Conservation (phyloP, 2,329 filamentous ascomycete species). For the Aspergillus glaucus region DNA sequence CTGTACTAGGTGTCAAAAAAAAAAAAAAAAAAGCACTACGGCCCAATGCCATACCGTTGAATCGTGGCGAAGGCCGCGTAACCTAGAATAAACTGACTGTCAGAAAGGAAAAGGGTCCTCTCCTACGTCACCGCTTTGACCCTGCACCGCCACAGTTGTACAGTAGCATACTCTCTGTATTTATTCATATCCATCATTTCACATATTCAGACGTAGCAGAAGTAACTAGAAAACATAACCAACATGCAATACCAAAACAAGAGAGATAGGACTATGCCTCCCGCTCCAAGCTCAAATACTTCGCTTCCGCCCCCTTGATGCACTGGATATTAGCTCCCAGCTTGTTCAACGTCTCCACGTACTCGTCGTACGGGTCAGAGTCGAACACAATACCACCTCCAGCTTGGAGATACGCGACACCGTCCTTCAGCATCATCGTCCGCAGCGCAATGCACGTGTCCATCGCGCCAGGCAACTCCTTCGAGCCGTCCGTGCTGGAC, state of each 20-base stretch:
- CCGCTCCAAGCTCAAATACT: slow-evolving; percentile 46
- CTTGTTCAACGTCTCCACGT: slow-evolving; percentile 97
- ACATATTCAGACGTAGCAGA: not conserved
- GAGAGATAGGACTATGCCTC: slow-evolving; percentile 5
- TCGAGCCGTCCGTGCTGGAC: slow-evolving; percentile 57
- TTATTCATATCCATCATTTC: not conserved
- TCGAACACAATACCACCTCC: slow-evolving; percentile 89
- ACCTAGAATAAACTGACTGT: too few relatives aligned
- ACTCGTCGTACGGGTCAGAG: slow-evolving; percentile 84
- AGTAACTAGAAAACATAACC: not conserved
- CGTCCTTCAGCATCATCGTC: slow-evolving; percentile 92
- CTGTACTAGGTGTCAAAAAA: too few relatives aligned
- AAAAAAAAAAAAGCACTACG: too few relatives aligned
- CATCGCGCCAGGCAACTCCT: slow-evolving; percentile 73
- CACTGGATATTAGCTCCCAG: slow-evolving; percentile 82
- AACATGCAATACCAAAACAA: not conserved
- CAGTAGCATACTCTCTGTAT: not conserved
- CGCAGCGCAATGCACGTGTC: slow-evolving; percentile 77
- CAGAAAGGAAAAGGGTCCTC: too few relatives aligned
- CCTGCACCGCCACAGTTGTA: not conserved
- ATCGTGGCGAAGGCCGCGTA: too few relatives aligned
- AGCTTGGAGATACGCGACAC: slow-evolving; percentile 82
- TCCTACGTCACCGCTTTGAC: too few relatives aligned
- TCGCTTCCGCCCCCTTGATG: slow-evolving; percentile 75
- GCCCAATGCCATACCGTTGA: too few relatives aligned